These are phyloP conservation scores for Solanum habrochaites DNA, from an alignment of 257 asterid genomes.

Conservation along the genomic window DNA sequence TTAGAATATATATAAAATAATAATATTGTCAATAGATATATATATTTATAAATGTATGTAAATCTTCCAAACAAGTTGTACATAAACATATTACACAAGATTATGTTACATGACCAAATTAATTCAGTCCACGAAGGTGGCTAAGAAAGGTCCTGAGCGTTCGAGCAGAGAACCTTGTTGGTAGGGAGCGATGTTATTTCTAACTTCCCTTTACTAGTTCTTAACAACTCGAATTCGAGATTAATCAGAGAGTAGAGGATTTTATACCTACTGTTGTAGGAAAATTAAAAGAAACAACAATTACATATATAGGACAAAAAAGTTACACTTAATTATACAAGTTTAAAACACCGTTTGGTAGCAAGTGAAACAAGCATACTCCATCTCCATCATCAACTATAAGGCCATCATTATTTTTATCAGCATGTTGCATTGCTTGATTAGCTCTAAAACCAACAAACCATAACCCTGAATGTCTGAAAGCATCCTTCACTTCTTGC, in stretches of 20 bases:
- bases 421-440: neutral
- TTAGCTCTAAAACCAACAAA: conserved; percentile 1
- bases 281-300: neutral
- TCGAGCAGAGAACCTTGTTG: neutral
- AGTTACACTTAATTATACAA: neutral
- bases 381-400: neutral
- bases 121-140: neutral
- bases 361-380: neutral
- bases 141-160: neutral
- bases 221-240: neutral
- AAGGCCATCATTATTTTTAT: conserved; percentile 1
- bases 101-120: neutral
- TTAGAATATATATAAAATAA: too few relatives aligned
- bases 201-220: neutral
- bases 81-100: neutral
- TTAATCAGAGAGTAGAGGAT: neutral
- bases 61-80: neutral
- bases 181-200: neutral
- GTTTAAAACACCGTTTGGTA: neutral
- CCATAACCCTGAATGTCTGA: too few relatives aligned
- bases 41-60: too few relatives aligned
- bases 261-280: neutral
- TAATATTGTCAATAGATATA: too few relatives aligned
- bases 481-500: neutral
- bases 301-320: neutral